Percentiles rank a stretch among this genome's conserved stretches.
Conservation (phyloP, 352 stramenopile species). For the Phytopythium aichiense region DNA sequence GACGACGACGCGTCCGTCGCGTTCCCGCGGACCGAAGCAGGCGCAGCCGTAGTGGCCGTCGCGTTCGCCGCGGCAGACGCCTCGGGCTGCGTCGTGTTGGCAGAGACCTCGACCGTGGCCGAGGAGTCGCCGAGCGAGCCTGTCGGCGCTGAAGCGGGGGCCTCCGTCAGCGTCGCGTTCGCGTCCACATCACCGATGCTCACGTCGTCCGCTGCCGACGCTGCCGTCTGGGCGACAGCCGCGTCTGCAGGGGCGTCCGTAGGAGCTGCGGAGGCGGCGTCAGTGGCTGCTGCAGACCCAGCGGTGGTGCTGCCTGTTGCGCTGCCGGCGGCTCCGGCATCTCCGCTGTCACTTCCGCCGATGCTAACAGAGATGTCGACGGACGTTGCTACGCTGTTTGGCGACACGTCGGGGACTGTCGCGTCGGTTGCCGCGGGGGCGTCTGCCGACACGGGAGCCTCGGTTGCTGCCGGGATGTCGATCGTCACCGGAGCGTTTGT, state of each 20-base stretch:
- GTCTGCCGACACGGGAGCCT: not conserved
- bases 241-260: not conserved
- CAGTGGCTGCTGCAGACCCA: not conserved
- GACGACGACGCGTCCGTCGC: not conserved
- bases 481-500: not conserved
- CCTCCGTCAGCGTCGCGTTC: not conserved
- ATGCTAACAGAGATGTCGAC: not conserved
- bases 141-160: not conserved
- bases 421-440: conserved; percentile 1
- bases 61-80: not conserved
- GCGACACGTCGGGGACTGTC: not conserved
- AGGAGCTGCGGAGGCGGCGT: not conserved
- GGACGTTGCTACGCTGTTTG: not conserved
- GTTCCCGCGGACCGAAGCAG: not conserved
- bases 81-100: not conserved
- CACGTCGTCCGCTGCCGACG: not conserved
- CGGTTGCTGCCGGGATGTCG: not conserved
- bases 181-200: not conserved
- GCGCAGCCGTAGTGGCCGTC: not conserved
- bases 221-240: not conserved
- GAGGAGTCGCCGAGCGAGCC: not conserved
- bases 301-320: not conserved
- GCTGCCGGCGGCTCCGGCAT: not conserved
- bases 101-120: not conserved
- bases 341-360: not conserved